A percentile compares a stretch with the other conserved stretches of the same genome.
Evolutionary conservation across 2,329 filamentous ascomycete species (phyloP).

Genomic region (Shiraia sp.): DNA sequence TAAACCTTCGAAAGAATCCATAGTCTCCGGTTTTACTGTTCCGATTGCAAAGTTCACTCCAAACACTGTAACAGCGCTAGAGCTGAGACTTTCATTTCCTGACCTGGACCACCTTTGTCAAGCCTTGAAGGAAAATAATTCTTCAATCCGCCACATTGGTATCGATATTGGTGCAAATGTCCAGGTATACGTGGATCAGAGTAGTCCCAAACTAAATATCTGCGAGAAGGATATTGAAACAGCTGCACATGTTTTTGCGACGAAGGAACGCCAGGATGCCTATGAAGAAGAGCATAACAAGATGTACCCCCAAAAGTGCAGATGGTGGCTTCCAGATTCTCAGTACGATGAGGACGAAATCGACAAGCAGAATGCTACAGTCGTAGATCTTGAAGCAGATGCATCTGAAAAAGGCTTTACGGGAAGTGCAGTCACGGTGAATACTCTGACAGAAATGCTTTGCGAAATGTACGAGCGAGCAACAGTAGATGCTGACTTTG

Average conservation of each 20-base stretch:
- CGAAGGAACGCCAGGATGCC: neutral
- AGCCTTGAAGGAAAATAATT: slow-evolving; percentile 5
- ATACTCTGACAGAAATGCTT: too few relatives aligned
- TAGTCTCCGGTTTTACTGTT: slow-evolving; percentile 17
- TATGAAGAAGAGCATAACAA: slow-evolving; percentile 10
- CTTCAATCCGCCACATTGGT: slow-evolving; percentile 18
- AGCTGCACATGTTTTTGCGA: slow-evolving; percentile 4
- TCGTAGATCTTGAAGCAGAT: neutral
- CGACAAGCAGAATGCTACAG: neutral
- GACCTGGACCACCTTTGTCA: slow-evolving; percentile 15
- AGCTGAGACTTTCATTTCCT: slow-evolving; percentile 23
- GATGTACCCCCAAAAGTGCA: slow-evolving; percentile 1
- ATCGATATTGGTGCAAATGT: slow-evolving; percentile 35
- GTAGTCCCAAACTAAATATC: neutral
- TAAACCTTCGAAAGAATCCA: slow-evolving; percentile 5
- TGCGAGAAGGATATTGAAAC: slow-evolving; percentile 3
- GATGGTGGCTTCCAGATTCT: slow-evolving; percentile 8
- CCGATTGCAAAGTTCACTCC: slow-evolving; percentile 6
- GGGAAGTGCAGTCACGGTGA: too few relatives aligned
- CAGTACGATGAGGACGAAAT: neutral
- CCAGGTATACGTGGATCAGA: slow-evolving; percentile 19
- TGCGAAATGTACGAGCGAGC: neutral
- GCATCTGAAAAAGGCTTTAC: neutral
- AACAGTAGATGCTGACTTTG: neutral
- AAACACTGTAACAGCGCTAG: slow-evolving; percentile 14